Percentiles rank a stretch among this genome's conserved stretches.
Conservation (phyloP, 2,329 filamentous ascomycete genomes). For the Penicillium sp. region DNA sequence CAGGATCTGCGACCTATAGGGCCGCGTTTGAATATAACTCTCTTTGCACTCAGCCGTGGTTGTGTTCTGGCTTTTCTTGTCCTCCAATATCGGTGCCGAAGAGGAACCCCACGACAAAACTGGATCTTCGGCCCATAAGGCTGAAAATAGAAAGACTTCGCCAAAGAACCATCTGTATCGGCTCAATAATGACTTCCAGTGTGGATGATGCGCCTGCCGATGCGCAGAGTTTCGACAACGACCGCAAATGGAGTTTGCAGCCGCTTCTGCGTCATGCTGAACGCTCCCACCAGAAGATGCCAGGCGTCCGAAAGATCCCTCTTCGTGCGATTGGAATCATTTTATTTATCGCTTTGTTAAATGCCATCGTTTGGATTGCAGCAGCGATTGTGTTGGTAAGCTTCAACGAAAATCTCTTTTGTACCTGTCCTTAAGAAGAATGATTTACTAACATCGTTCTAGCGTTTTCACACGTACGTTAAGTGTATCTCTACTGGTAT, state of each 20-base stretch:
- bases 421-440: background rate
- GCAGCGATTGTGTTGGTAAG: slow-evolving; percentile 62
- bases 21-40: background rate
- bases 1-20: background rate
- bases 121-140: background rate
- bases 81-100: background rate
- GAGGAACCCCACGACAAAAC: background rate
- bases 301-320: slow-evolving; percentile 61
- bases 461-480: slow-evolving; percentile 45
- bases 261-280: slow-evolving; percentile 45
- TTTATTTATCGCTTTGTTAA: slow-evolving; percentile 56
- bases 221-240: slow-evolving; percentile 10
- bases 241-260: slow-evolving; percentile 34
- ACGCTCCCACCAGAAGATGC: slow-evolving; percentile 56
- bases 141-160: background rate
- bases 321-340: slow-evolving; percentile 63
- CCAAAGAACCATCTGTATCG: background rate
- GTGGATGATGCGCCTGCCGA: slow-evolving; percentile 7
- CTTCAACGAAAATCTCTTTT: background rate
- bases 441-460: slow-evolving; percentile 14
- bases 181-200: slow-evolving; percentile 2
- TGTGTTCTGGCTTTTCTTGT: background rate
- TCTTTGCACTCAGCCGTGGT: background rate
- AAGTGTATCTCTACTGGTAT: background rate
- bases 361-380: slow-evolving; percentile 62